phyloP scores from a whole-genome alignment of 495 filamentous ascomycete species.

The Penicillium desertorum region DNA sequence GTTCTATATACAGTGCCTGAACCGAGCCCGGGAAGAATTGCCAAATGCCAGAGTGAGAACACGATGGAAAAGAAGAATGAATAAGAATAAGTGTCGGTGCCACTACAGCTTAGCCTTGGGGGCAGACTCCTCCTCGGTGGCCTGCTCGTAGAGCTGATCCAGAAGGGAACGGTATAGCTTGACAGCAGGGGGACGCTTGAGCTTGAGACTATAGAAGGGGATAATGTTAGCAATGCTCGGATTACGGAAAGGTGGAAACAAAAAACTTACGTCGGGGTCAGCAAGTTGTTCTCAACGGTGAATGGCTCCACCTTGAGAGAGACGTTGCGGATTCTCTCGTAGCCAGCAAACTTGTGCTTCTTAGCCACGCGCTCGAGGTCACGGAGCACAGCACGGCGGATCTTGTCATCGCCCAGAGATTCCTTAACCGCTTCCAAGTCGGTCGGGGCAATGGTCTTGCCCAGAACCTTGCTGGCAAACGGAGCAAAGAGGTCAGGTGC shows the following conservation, averaged over 20 bases:
- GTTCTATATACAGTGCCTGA: slow-evolving; percentile 19
- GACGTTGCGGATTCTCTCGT: slow-evolving; percentile 76
- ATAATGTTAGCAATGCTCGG: slow-evolving; percentile 32
- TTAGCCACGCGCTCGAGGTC: slow-evolving; percentile 79
- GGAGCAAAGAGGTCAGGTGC: slow-evolving; percentile 77
- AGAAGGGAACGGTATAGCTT: slow-evolving; percentile 73
- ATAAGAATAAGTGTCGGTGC: neutral
- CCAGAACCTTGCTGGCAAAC: slow-evolving; percentile 74
- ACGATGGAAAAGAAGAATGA: neutral
- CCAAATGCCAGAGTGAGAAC: slow-evolving; percentile 7
- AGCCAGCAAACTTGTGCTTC: slow-evolving; percentile 85
- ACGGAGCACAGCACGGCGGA: slow-evolving; percentile 71
- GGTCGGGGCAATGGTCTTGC: slow-evolving; percentile 57
- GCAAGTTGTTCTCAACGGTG: slow-evolving; percentile 86
- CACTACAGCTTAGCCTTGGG: slow-evolving; percentile 54
- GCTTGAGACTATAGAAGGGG: slow-evolving; percentile 67
- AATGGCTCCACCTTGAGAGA: slow-evolving; percentile 85
- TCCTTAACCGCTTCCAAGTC: slow-evolving; percentile 66
- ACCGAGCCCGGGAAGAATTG: slow-evolving; percentile 3
- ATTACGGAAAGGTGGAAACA: slow-evolving; percentile 2
- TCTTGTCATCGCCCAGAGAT: slow-evolving; percentile 62
- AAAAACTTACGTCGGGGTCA: slow-evolving; percentile 89
- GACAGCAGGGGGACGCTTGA: slow-evolving; percentile 87
- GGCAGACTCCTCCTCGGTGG: slow-evolving; percentile 50
- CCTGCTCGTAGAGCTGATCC: slow-evolving; percentile 79